Base-by-base conservation (phyloP, 495 filamentous ascomycete genomes). In the Neurospora sp. region DNA sequence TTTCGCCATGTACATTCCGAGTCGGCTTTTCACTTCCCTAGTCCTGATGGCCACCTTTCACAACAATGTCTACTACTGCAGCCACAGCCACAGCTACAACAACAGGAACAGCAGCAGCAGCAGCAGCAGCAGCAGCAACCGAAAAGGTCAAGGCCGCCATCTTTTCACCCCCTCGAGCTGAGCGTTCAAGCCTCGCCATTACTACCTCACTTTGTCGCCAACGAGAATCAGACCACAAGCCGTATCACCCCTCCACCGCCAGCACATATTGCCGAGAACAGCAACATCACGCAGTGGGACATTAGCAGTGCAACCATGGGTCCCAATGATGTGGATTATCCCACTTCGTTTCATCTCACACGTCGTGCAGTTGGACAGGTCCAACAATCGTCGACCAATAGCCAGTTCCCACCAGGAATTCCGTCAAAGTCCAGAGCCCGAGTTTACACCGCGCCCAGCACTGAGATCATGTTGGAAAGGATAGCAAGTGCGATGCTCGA, bases 141-240 rank as follows among this genome's bases (percentile, higher is more conserved):
- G 59, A 75, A 68, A 35, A 73, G 53, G 65, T 69, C 14, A 68
- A 73, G 79, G 48, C 81, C 81, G 45, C 75, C 79, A 31, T 80
- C 85, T 18, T 93, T 93, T 80, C 86, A 87, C 42, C 91, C 92
- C 12, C 84, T 96, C 44, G 88, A 95, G 81, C 84, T 96, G 69
- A 93, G 88, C 81, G 92, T 96, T 72, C 87, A 86, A 61, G 83
- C 96, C 10, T 93, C 93, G 16, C 87, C 89, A 10, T 82, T 88
- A 22, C 75, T 91, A 5, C 87, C 88, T 38, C 81, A 86, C 71
- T 81, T 90, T 70, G 76, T 82, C 41, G 74, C 77, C 70, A 74
- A 79, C 53, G 71, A 45, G 37, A 78, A 82, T 4, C 75, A 75
- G 27, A 31, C 53, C 12, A 18, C 53, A 35, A 65, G 6, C 39